These are phyloP conservation scores for Hymenoscyphus albidus DNA, from an alignment of 2,329 filamentous ascomycete genomes.

Conservation along the genomic window DNA sequence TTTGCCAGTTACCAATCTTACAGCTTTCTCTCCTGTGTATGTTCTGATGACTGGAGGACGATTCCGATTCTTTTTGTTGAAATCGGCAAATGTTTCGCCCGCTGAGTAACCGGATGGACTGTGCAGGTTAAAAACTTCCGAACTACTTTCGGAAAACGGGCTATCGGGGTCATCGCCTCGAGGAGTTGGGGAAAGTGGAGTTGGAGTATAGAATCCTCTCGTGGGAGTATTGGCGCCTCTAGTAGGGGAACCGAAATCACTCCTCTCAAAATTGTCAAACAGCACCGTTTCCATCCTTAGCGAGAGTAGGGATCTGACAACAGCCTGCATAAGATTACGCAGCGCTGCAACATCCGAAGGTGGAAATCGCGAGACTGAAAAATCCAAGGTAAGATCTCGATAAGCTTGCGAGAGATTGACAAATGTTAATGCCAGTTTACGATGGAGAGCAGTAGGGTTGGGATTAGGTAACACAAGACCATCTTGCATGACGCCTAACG, in stretches of 20 bases:
- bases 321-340: slow-evolving; percentile 52
- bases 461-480: slow-evolving; percentile 39
- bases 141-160: neutral
- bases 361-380: slow-evolving; percentile 51
- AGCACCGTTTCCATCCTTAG: slow-evolving; percentile 47
- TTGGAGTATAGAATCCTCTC: neutral
- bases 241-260: neutral
- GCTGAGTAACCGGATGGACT: neutral
- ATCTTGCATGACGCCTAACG: slow-evolving; percentile 45
- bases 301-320: slow-evolving; percentile 51
- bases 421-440: slow-evolving; percentile 48
- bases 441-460: slow-evolving; percentile 37
- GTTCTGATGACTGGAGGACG: slow-evolving; percentile 27
- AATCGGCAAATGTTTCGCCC: slow-evolving; percentile 37
- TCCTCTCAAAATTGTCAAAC: slow-evolving; percentile 37
- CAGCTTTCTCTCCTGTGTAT: slow-evolving; percentile 30
- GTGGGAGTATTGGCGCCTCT: neutral
- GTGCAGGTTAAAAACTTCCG: neutral
- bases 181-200: neutral
- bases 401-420: slow-evolving; percentile 54
- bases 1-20: slow-evolving; percentile 33
- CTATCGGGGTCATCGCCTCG: neutral
- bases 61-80: slow-evolving; percentile 31
- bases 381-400: slow-evolving; percentile 53
- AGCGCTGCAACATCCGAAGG: slow-evolving; percentile 48